A percentile compares a stretch with the other conserved stretches of the same genome.
Evolutionary conservation across 176 grass and related monocot genomes (phyloP).

Genomic region (Eleusine indica): DNA sequence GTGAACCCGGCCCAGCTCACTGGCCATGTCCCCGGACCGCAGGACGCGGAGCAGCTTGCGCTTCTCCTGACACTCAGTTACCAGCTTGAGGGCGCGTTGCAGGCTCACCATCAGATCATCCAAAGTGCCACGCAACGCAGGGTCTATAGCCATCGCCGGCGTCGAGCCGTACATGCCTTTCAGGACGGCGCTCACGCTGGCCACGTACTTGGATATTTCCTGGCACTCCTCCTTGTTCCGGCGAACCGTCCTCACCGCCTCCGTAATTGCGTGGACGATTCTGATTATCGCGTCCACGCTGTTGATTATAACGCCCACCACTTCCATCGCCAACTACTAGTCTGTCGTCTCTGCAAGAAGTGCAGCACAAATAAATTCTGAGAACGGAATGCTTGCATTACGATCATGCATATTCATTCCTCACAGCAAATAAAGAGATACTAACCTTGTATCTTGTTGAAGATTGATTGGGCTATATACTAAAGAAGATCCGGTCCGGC

Average conservation of each 20-base stretch:
- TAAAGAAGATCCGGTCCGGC: too few relatives aligned
- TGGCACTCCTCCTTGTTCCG: slow-evolving; percentile 10
- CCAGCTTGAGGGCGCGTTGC: neutral
- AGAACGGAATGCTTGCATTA: too few relatives aligned
- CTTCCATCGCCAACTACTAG: neutral
- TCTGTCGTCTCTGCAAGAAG: too few relatives aligned
- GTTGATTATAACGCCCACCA: neutral
- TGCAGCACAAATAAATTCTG: too few relatives aligned
- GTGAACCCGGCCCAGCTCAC: neutral
- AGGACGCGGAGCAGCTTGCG: neutral
- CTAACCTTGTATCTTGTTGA: too few relatives aligned
- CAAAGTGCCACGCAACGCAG: neutral
- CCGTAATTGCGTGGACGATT: neutral
- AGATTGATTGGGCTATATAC: too few relatives aligned
- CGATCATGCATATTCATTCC: too few relatives aligned
- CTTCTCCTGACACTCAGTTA: neutral
- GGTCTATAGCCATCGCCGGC: neutral
- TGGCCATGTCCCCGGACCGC: neutral
- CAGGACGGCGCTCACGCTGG: neutral
- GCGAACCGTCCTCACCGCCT: neutral
- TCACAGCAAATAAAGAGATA: too few relatives aligned
- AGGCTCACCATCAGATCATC: neutral
- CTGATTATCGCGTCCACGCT: neutral
- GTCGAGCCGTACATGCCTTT: neutral
- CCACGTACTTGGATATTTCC: neutral